Base-by-base conservation (phyloP, 495 filamentous ascomycete species). In the Ramalina intermedia region DNA sequence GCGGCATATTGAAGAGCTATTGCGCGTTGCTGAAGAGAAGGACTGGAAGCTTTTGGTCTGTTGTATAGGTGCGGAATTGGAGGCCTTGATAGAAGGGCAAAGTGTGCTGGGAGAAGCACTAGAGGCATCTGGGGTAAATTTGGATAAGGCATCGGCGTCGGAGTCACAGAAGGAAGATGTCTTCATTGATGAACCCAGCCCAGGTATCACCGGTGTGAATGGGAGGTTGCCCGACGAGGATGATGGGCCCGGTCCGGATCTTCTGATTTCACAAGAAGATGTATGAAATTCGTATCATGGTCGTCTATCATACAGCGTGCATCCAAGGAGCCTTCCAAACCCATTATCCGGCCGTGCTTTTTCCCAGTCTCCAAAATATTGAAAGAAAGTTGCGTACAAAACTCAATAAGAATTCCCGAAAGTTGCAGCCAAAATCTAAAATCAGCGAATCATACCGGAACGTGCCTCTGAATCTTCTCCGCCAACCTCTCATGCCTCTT, bases 11-110 rank as follows among this genome's bases (percentile, higher is more conserved):
- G 64, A 67, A 49, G 46, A 56, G 0, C 48, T 67, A 37, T 45
- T 75, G 51, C 60, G 66, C 14, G 42, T 66, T 26, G 67, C 70
- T n/a, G 66, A 72, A 35, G 55, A 56, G 4, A 74, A 73, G 47
- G 74, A 79, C 6, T 98, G 91, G 91, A 96, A 85, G 37, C 64
- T 96, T 23, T 69, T 98, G 21, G 76, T 95, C 20, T 90, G 83
- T 49, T 88, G 85, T 49, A 80, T 96, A 50, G 83, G 87, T 4
- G 86, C 91, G 1, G 91, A 98, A 57, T 61, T 94, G 4, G 84
- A 90, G 55, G 89, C 93, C 7, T 78, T 95, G 46, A 70, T 64
- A 44, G 80, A 88, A 57, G 84, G 81, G 9, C 71, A 75, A 48
- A 65, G 65, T 2, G 72, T 94, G 53, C 66, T 96, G 43, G 64